A percentile compares a stretch with the other conserved stretches of the same genome.
Conservation (phyloP, 768 basidiomycete genomes). For the Mrakia blollopis region DNA sequence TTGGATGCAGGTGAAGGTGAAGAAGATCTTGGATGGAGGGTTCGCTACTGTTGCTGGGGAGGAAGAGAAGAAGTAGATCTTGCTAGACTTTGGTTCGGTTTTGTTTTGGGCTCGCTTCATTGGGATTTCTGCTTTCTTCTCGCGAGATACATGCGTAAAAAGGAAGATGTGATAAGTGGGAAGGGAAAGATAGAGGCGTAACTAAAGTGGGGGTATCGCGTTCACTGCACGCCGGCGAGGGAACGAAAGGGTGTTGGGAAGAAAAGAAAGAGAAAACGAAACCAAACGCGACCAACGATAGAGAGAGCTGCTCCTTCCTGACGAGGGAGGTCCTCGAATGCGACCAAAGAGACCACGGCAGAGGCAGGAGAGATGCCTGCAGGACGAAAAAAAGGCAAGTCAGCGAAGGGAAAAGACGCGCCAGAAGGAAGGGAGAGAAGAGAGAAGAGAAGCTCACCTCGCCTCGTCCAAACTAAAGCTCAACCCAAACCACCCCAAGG, state of each 20-base stretch:
- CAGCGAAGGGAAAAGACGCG: too few species aligned
- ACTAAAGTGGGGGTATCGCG: background rate
- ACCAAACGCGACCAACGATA: background rate
- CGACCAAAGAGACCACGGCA: background rate
- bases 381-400: too few species aligned
- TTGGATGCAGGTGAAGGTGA: slow-evolving; percentile 27
- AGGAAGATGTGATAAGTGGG: background rate
- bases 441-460: too few species aligned
- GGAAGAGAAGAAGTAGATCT: background rate
- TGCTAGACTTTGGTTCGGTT: background rate
- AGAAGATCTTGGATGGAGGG: slow-evolving; percentile 2
- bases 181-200: too few species aligned
- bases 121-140: too few species aligned
- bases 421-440: too few species aligned
- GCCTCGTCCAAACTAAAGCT: background rate
- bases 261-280: background rate
- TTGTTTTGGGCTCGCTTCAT: background rate
- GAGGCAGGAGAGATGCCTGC: too few species aligned
- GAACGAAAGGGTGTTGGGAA: background rate
- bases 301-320: too few species aligned
- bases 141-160: too few species aligned
- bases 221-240: too few species aligned
- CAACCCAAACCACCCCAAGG: slow-evolving; percentile 43
- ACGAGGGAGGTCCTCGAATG: too few species aligned
- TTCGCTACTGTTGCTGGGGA: background rate